phyloP scores from a whole-genome alignment of 2,329 filamentous ascomycete genomes.

The Verticillium nonalfalfae region DNA sequence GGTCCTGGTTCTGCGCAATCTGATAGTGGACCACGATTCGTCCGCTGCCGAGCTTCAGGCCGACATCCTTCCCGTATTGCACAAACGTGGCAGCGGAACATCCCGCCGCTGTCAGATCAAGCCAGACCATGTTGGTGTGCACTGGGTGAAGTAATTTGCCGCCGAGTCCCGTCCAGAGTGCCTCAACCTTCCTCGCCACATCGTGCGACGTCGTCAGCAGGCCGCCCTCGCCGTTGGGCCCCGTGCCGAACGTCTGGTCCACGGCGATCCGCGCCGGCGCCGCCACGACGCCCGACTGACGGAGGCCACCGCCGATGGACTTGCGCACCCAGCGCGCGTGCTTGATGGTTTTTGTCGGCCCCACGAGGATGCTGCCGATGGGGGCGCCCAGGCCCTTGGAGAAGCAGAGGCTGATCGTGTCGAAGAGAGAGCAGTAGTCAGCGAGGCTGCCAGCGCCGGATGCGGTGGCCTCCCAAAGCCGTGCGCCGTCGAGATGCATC shows the following conservation, averaged over 20 bases:
- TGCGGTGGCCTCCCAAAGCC: constrained; percentile 75
- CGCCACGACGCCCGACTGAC: constrained; percentile 67
- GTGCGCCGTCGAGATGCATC: constrained; percentile 73
- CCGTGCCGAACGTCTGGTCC: constrained; percentile 34
- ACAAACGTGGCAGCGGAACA: constrained; percentile 30
- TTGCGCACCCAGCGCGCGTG: constrained; percentile 50
- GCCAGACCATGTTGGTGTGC: constrained; percentile 91
- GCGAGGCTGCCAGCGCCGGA: constrained; percentile 60
- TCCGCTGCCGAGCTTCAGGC: constrained; percentile 31
- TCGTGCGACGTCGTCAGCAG: constrained; percentile 54
- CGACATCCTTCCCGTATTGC: constrained; percentile 31
- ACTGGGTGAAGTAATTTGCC: constrained; percentile 63
- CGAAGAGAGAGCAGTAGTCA: constrained; percentile 63
- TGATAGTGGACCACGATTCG: constrained; percentile 49
- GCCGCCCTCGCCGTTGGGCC: constrained; percentile 38
- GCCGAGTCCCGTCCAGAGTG: constrained; percentile 64
- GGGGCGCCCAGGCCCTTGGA: constrained; percentile 79
- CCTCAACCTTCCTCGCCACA: constrained; percentile 58
- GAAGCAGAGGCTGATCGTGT: constrained; percentile 73
- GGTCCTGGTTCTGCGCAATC: constrained; percentile 54
- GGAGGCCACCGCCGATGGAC: constrained; percentile 66
- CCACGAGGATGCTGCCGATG: constrained; percentile 69
- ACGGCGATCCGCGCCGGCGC: constrained; percentile 67
- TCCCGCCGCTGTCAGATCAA: constrained; percentile 61
- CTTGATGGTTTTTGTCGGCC: constrained; percentile 27